Evolutionary conservation across 139 green algal genomes (phyloP), one percentile per base, ranked within the genome.

Genomic region (Chlorella sp.): DNA sequence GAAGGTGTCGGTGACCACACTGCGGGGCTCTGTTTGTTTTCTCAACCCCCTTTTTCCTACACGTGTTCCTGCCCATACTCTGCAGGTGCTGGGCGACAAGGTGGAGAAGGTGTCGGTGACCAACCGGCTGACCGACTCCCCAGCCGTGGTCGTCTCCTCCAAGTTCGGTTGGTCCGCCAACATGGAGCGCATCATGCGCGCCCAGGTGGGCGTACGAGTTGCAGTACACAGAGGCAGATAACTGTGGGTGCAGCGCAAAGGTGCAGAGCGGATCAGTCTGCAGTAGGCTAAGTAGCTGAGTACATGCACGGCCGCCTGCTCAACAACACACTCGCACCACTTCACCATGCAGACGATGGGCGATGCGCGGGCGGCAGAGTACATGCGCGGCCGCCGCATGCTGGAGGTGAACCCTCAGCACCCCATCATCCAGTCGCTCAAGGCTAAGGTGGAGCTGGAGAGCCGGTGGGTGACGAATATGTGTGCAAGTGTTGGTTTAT

Each of bases 151-250:
- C 30, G 96, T 99, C 41, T 97, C 97, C 76, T 96, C 90, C 86
- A 98, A 99, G 91, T 98, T 99, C 87, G 97, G 97, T 26, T 99
- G 97, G 96, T 93, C 76, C 51, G 97, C 97, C 76, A 99, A 99
- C 94, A 99, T 99, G 96, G 97, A 99, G 91, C 93, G 95, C 65
- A 97, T 99, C 91, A 98, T 98, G 94, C 91, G 89, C 60, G 91
- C 90, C 16, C 90, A 95, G 88, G 89, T 88, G 40, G 32, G 76
- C 13, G 2, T 60, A 26, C 4, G 22, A n/a, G n/a, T n/a, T n/a
- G n/a, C n/a, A n/a, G n/a, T n/a, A n/a, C n/a, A n/a, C n/a, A n/a
- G n/a, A n/a, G n/a, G n/a, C n/a, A n/a, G n/a, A n/a, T n/a, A n/a
- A n/a, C n/a, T n/a, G n/a, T n/a, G n/a, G n/a, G n/a, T n/a, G n/a